A percentile compares a stretch with the other conserved stretches of the same genome.
phyloP scores from a whole-genome alignment of 1,284 basidiomycete genomes.

The Xerocomus amazonicus region DNA sequence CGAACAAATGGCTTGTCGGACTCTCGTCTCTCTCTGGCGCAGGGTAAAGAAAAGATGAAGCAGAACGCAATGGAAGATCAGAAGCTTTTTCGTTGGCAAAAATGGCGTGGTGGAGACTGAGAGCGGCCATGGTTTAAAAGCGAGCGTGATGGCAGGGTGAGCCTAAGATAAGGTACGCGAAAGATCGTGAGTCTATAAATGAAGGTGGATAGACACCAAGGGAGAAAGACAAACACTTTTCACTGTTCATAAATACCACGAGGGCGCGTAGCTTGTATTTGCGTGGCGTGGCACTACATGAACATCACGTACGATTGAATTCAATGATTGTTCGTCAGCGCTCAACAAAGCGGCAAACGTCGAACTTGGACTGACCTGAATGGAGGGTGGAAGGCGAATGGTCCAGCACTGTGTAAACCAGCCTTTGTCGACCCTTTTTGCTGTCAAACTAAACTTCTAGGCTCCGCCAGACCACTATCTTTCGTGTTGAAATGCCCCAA shows the following conservation, averaged over 20 bases:
- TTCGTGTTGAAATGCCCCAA: slow-evolving; percentile 9
- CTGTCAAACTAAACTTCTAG: slow-evolving; percentile 10
- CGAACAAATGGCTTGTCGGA: slow-evolving; percentile 44
- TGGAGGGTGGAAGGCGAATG: neutral
- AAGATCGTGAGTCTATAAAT: slow-evolving; percentile 15
- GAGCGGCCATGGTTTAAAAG: slow-evolving; percentile 44
- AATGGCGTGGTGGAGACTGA: slow-evolving; percentile 55
- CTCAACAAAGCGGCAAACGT: neutral
- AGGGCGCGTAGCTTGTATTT: slow-evolving; percentile 1
- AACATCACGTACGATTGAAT: slow-evolving; percentile 6
- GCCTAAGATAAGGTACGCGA: slow-evolving; percentile 10
- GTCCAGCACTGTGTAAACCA: slow-evolving; percentile 6
- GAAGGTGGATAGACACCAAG: slow-evolving; percentile 10
- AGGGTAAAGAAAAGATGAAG: slow-evolving; percentile 45
- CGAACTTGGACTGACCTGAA: slow-evolving; percentile 12
- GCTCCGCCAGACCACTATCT: slow-evolving; percentile 18
- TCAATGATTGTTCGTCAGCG: slow-evolving; percentile 8
- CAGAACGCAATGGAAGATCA: slow-evolving; percentile 44
- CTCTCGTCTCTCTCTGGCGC: slow-evolving; percentile 45
- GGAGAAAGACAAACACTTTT: slow-evolving; percentile 15
- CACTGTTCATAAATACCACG: slow-evolving; percentile 16
- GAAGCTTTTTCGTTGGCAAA: slow-evolving; percentile 39
- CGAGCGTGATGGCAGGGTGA: slow-evolving; percentile 11
- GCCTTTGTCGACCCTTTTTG: slow-evolving; percentile 15
- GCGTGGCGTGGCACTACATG: slow-evolving; percentile 12